phyloP scores from a whole-genome alignment of 345 rosid genomes.

The Brassica cretica region DNA sequence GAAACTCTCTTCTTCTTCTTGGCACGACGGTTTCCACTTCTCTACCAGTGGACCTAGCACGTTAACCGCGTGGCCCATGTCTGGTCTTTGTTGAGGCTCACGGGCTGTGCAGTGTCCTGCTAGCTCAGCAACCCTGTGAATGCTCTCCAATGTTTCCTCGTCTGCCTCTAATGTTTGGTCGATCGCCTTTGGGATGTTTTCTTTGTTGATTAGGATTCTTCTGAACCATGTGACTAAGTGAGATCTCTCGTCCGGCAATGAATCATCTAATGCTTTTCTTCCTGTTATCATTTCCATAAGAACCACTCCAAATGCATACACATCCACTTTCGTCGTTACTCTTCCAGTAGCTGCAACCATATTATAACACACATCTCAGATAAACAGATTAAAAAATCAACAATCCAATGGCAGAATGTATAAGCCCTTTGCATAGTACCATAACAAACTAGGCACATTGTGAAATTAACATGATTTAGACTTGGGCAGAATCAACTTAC shows the following conservation, averaged over 20 bases:
- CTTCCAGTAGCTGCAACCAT: conserved; percentile 77
- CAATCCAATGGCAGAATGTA: too few species aligned
- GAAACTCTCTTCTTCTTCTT: conserved; percentile 61
- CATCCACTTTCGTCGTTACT: conserved; percentile 88
- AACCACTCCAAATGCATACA: conserved; percentile 84
- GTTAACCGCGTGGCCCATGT: conserved; percentile 90
- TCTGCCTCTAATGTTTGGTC: conserved; percentile 58
- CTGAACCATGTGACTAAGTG: conserved; percentile 92
- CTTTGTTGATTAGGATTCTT: conserved; percentile 58
- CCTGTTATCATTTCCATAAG: conserved; percentile 88
- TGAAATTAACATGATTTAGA: not conserved
- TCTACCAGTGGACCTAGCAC: conserved; percentile 75
- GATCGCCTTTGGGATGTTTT: conserved; percentile 60
- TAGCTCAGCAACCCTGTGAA: conserved; percentile 70
- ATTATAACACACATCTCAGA: not conserved
- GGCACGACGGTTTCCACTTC: conserved; percentile 79
- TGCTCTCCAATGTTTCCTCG: conserved; percentile 64
- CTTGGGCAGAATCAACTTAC: conserved; percentile 44
- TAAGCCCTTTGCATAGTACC: not conserved
- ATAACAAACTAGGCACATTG: not conserved
- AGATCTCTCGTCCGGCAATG: conserved; percentile 65
- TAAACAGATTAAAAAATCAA: not conserved
- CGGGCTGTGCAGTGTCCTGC: conserved; percentile 92
- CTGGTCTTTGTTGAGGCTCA: conserved; percentile 83
- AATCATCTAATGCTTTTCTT: conserved; percentile 75